These are phyloP conservation scores for Lasiodiplodia hormozganensis DNA, from an alignment of 2,329 filamentous ascomycete genomes.

Conservation along the genomic window DNA sequence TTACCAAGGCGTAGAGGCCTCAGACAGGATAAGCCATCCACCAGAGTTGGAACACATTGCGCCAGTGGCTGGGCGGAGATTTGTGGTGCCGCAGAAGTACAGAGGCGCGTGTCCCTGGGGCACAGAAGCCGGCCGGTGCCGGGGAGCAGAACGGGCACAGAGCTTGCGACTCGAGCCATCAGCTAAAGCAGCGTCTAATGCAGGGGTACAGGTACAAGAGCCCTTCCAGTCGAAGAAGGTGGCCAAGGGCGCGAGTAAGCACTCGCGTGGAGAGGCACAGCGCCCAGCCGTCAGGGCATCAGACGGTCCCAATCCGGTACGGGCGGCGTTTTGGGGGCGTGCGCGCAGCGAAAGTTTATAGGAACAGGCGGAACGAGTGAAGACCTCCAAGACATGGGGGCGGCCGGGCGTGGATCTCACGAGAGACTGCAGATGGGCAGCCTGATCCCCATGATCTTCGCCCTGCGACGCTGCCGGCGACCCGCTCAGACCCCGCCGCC, in stretches of 20 bases:
- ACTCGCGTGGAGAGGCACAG: constrained; percentile 19
- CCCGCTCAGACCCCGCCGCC: constrained; percentile 15
- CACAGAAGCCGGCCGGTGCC: constrained; percentile 1
- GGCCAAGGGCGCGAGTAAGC: constrained; percentile 18
- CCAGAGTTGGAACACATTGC: constrained; percentile 18
- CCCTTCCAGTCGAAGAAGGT: constrained; percentile 13
- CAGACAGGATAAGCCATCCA: constrained; percentile 15
- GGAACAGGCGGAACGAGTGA: constrained; percentile 4
- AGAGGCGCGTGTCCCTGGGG: constrained; percentile 12
- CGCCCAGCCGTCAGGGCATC: constrained; percentile 1
- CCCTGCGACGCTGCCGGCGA: background rate
- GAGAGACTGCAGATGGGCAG: constrained; percentile 17
- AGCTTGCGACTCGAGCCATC: constrained; percentile 18
- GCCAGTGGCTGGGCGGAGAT: constrained; percentile 25
- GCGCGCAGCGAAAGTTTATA: constrained; percentile 7
- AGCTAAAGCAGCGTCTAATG: constrained; percentile 21
- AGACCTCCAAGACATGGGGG: constrained; percentile 19
- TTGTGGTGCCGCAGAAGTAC: constrained; percentile 20
- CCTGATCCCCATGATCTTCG: constrained; percentile 27
- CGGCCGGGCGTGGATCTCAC: constrained; percentile 16
- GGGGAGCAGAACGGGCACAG: background rate
- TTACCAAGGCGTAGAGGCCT: constrained; percentile 14
- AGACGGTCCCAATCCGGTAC: constrained; percentile 3
- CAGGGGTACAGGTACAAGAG: constrained; percentile 19
- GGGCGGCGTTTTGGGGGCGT: constrained; percentile 20